Conservation (phyloP, 495 filamentous ascomycete species). For the Aspergillus taichungensis region DNA sequence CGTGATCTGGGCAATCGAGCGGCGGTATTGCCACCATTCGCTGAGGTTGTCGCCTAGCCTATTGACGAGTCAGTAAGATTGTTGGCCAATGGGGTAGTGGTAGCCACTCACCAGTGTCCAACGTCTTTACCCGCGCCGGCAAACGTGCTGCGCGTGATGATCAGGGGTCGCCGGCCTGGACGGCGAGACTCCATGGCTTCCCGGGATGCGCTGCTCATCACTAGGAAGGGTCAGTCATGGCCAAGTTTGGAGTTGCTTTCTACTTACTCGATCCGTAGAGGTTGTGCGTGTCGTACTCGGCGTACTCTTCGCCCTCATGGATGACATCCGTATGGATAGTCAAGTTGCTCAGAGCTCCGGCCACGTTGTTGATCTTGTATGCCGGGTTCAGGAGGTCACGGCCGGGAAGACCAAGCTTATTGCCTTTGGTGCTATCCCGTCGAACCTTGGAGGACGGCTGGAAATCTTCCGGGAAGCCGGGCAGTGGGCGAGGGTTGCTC, state of each 20-base stretch:
- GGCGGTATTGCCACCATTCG: conserved; percentile 63
- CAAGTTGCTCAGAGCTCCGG: conserved; percentile 59
- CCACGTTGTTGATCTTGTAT: conserved; percentile 68
- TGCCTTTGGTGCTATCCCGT: conserved; percentile 9
- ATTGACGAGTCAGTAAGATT: background rate
- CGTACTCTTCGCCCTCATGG: conserved; percentile 56
- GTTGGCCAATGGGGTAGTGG: background rate
- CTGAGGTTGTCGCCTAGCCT: conserved; percentile 73
- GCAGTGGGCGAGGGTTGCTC: conserved; percentile 48
- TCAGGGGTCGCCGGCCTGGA: conserved; percentile 56
- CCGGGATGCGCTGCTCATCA: conserved; percentile 68
- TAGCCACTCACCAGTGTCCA: conserved; percentile 57
- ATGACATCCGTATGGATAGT: conserved; percentile 69
- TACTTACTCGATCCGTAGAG: conserved; percentile 64
- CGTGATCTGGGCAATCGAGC: conserved; percentile 59
- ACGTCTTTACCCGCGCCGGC: conserved; percentile 69
- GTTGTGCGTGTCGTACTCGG: conserved; percentile 79
- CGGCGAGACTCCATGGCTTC: conserved; percentile 62
- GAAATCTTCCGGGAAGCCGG: conserved; percentile 64
- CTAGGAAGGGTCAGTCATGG: conserved; percentile 13
- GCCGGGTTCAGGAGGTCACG: conserved; percentile 62
- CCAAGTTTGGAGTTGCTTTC: background rate
- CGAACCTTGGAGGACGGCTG: conserved; percentile 40
- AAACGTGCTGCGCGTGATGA: conserved; percentile 82
- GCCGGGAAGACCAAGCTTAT: conserved; percentile 46